Evolutionary conservation across 2,329 filamentous ascomycete species (phyloP), one percentile per base, ranked within the genome.

Genomic region (Cordyceps javanica): DNA sequence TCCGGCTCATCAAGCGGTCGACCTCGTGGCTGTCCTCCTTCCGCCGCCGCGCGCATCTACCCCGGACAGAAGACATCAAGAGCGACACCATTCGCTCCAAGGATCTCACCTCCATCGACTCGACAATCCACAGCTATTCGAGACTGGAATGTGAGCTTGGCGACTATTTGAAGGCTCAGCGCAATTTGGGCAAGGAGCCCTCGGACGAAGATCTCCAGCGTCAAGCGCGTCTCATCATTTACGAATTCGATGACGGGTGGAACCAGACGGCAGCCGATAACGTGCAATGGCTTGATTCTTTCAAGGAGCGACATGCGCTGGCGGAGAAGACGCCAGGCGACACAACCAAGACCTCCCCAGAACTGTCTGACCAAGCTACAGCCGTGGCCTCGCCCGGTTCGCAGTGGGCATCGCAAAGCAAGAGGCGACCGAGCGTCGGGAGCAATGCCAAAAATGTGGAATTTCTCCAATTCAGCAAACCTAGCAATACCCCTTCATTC

Each of bases 241-340:
- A 83, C 67, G 82, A 83, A 48, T 79, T 76, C 59, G 81, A 85
- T 54, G 82, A 86, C 62, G 77, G 77, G 10, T 86, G 83, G 82
- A 86, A 86, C 61, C 83, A 85, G 64, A 87, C 83, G 1, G 79
- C 78, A 0, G 80, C 82, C 3, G 83, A 87, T 61, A 81, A 82
- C 60, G 61, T 71, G 3, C 67, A 73, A 3, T 85, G 82, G 79
- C 71, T 86, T 1, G 67, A 71, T 3, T 70, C 74, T 13, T 86
- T 86, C 69, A 79, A 75, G 59, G 67, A 72, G 41, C 74, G 79
- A 51, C 77, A 82, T 60, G 60, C 68, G 51, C 55, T 65, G 25
- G 55, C 63, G 2, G 57, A 59, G 16, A 58, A 45, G 32, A 54
- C 44, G 9, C 51, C 36, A 25, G 34, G 21, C 21, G 32, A 19